Base-by-base conservation (phyloP, 352 stramenopile species). In the Phytophthora multivora region DNA sequence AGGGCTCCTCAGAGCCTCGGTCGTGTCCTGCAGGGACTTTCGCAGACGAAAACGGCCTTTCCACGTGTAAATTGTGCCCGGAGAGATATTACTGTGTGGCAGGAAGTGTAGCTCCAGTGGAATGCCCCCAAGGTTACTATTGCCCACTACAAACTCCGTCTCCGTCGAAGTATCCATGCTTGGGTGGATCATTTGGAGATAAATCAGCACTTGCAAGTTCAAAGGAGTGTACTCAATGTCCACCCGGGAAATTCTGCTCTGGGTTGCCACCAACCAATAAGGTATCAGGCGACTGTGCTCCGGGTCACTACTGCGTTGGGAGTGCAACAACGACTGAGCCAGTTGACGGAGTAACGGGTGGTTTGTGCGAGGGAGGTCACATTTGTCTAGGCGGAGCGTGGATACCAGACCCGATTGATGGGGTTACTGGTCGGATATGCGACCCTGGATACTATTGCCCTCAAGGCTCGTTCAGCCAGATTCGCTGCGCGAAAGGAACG, bases 181-280 rank as follows among this genome's bases (percentile, higher is more conserved):
- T 68, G 9, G 61, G 78, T 18, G 87, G 87, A 2, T 81, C 82
- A 0, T 95, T 80, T 52, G 83, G 88, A 21, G 82, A 83, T 42
- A 36, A 68, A 15, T 57, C 66, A 15, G 41, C 59, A 3, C 63
- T 95, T 3, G 69, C 63, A 9, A 72, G 51, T 13, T 58, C 73
- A 1, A 49, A 45, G 5, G 81, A 91, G 35, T 94, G 83, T 56
- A 51, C 57, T 1, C 21, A 46, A 18, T 94, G 87, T 77, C 75
- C 80, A 18, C 62, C 71, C n/a, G 92, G 91, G 0, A 78, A 79
- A 9, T 98, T 91, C 56, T 98, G 92, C 58, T 86, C 75, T 1
- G 84, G 83, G 7, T 53, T 78, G 2, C 28, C 66, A 19, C 81
- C 77, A 12, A 93, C 83, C 9, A 56, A 79, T 63, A 42, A 35